Evolutionary conservation across 176 grass and related monocot species (phyloP), one percentile per base, ranked within the genome.

Genomic region (Cenchrus americanus): DNA sequence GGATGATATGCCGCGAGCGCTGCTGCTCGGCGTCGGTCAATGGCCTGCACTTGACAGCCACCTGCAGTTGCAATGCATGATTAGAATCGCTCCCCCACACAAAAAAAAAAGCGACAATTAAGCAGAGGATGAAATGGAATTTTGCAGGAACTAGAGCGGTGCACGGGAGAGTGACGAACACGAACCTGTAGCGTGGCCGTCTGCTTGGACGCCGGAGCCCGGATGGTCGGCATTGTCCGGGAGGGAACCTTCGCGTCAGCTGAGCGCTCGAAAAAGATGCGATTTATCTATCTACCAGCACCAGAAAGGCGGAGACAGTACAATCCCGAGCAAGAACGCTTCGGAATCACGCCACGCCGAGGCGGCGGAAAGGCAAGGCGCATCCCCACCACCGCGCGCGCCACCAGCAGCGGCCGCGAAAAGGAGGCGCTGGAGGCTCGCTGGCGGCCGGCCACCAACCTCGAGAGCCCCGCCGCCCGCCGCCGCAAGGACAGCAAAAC

Each of bases 21-120:
- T 69, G 91, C 55, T 73, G 69, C 88, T 99, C 96, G 57, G 78
- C 69, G 62, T 90, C 93, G 14, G 89, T 94, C 77, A 99, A 69
- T 71, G 96, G 96, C 86, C 96, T 92, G 81, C 96, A 99, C 78
- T 96, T 99, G 66, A 99, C 91, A 61, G 93, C 89, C 83, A 99
- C 96, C 96, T 99, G 70, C 8, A 81, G 22, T 21, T 26, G 34
- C 64, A 66, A 81, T n/a, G 76, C 77, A 79, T 3, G 58, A 48
- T 82, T 19, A 69, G 14, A 27, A 69, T 59, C 9, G 55, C 22
- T n/a, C 34, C 3, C 26, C 41, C n/a, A n/a, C 26, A 41, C 62
- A 8, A 37, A 50, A 43, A 8, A 37, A 50, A 43, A 66, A 69
- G 76, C n/a, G 44, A 52, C 80, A 27, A 40, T 21, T 10, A 32